Evolutionary conservation across 2,329 filamentous ascomycete species (phyloP).

Genomic region (Lachnellula hyalina): DNA sequence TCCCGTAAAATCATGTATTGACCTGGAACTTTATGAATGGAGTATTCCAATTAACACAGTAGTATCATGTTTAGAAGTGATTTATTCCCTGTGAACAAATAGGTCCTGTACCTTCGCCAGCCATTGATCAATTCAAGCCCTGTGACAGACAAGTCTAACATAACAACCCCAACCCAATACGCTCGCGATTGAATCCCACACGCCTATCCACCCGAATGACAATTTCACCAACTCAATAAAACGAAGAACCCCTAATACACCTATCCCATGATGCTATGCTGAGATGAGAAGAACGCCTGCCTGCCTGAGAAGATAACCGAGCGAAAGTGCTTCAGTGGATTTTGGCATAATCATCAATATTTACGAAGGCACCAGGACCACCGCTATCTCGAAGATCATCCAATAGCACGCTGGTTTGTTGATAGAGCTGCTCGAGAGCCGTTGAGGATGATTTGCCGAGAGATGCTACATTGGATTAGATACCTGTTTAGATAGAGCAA

Average conservation of each 20-base stretch:
- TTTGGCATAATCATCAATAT: constrained; percentile 48
- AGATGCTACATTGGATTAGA: constrained; percentile 56
- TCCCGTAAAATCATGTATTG: no score
- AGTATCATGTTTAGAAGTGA: no score
- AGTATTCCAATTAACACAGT: no score
- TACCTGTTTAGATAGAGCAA: not conserved
- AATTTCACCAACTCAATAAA: not conserved
- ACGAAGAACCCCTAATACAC: constrained; percentile 11
- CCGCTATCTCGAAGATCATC: constrained; percentile 75
- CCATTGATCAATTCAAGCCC: not conserved
- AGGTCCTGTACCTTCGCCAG: no score
- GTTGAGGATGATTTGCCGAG: constrained; percentile 85
- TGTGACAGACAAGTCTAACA: not conserved
- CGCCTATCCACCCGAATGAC: not conserved
- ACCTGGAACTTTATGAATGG: no score
- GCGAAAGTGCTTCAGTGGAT: constrained; percentile 1
- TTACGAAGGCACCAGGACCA: constrained; percentile 77
- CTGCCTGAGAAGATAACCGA: not conserved
- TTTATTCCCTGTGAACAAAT: no score
- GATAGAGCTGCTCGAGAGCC: constrained; percentile 76
- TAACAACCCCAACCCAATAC: not conserved
- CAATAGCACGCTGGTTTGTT: constrained; percentile 82
- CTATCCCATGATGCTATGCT: constrained; percentile 21
- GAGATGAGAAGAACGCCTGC: constrained; percentile 11
- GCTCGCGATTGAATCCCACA: not conserved